Percentiles rank a stretch among this genome's conserved stretches.
These are phyloP conservation scores for Ilyonectria sp. DNA, from an alignment of 2,329 filamentous ascomycete genomes.

Conservation along the genomic window DNA sequence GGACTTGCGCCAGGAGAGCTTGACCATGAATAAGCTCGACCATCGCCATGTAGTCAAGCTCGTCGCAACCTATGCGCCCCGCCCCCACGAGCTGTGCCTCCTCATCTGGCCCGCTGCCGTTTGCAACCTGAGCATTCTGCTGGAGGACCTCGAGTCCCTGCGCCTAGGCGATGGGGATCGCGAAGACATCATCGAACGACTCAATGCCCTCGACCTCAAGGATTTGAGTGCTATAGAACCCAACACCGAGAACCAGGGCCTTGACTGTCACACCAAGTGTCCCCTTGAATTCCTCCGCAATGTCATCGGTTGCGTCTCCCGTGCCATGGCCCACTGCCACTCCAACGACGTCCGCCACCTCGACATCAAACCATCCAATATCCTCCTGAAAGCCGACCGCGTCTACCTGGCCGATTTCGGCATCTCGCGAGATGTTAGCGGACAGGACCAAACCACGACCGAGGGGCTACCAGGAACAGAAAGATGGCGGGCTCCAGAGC, in stretches of 20 bases:
- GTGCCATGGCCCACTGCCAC: conserved; percentile 60
- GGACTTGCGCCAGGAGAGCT: conserved; percentile 60
- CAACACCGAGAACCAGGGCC: conserved; percentile 36
- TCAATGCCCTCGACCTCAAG: conserved; percentile 56
- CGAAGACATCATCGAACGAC: conserved; percentile 57
- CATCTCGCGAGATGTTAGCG: conserved; percentile 63
- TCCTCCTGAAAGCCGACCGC: conserved; percentile 60
- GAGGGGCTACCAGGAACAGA: conserved; percentile 58
- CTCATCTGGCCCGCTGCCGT: conserved; percentile 64
- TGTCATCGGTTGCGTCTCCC: conserved; percentile 62
- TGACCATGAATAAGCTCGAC: conserved; percentile 63
- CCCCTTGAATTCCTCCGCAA: conserved; percentile 60
- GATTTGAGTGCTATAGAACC: conserved; percentile 55
- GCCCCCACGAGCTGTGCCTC: conserved; percentile 59
- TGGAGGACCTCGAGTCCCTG: conserved; percentile 61
- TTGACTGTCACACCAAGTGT: conserved; percentile 47
- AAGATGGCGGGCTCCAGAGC: conserved; percentile 63
- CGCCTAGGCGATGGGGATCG: conserved; percentile 56
- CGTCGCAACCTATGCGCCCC: conserved; percentile 62
- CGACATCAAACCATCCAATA: conserved; percentile 65
- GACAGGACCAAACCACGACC: conserved; percentile 62
- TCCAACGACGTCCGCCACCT: conserved; percentile 60
- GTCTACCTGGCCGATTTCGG: conserved; percentile 67
- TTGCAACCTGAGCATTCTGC: conserved; percentile 60
- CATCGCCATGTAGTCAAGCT: conserved; percentile 65